These are phyloP conservation scores for Dendrothele bispora DNA, from an alignment of 768 basidiomycete species.

Conservation along the genomic window DNA sequence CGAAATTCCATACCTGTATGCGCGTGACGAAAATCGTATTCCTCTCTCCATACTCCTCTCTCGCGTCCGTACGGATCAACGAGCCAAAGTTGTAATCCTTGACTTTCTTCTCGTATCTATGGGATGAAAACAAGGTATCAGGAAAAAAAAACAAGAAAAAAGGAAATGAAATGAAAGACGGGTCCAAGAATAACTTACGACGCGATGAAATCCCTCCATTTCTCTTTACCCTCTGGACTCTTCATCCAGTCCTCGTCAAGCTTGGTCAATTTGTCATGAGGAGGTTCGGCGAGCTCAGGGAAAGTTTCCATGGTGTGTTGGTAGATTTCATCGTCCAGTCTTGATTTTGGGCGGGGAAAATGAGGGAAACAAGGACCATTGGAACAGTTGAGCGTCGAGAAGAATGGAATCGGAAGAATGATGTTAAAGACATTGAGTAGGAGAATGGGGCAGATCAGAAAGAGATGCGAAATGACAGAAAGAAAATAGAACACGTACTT, in stretches of 20 bases:
- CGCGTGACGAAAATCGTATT: constrained; percentile 94
- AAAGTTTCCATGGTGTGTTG: constrained; percentile 73
- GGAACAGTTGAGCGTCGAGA: constrained; percentile 1
- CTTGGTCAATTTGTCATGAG: constrained; percentile 46
- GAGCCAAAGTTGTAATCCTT: constrained; percentile 98
- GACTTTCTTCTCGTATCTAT: constrained; percentile 85
- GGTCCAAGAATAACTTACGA: constrained; percentile 40
- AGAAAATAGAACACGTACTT: constrained; percentile 48
- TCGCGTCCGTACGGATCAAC: constrained; percentile 79
- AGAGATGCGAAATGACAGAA: too few species aligned
- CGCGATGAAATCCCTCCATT: constrained; percentile 88
- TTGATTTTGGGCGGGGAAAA: constrained; percentile 24
- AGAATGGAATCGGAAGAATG: too few species aligned
- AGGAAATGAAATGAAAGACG: neutral
- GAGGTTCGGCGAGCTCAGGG: constrained; percentile 67
- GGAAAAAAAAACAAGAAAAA: neutral
- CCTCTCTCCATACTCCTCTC: constrained; percentile 80
- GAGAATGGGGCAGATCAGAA: too few species aligned
- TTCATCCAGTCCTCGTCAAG: constrained; percentile 95
- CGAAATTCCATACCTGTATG: constrained; percentile 50
- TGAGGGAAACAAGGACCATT: neutral
- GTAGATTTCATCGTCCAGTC: constrained; percentile 90
- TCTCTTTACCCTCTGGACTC: constrained; percentile 79
- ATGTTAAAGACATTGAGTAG: too few species aligned
- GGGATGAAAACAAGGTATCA: too few species aligned